Conservation (phyloP, 2,329 filamentous ascomycete species). For the Botrytis cinerea region DNA sequence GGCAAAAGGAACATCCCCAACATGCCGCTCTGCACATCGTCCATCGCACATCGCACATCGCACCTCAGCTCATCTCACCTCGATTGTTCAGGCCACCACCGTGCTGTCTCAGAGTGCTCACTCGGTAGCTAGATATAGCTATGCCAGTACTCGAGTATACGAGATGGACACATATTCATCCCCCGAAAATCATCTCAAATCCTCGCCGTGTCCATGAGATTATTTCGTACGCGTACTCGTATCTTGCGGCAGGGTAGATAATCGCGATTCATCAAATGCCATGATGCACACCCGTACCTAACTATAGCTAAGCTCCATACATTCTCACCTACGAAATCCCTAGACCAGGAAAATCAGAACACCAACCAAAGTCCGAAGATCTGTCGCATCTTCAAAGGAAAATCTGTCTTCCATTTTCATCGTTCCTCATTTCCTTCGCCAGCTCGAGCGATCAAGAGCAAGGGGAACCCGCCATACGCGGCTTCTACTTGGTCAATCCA, state of each 20-base stretch:
- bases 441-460: not conserved
- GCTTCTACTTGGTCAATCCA: slow-evolving; percentile 4
- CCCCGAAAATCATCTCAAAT: not conserved
- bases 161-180: not conserved
- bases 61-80: not conserved
- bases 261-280: not conserved
- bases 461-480: not conserved
- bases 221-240: not conserved
- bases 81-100: not conserved
- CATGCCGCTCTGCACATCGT: slow-evolving; percentile 1
- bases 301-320: not conserved
- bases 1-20: slow-evolving; percentile 4
- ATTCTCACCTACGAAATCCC: not conserved
- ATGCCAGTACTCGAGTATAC: not conserved
- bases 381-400: not conserved
- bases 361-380: not conserved
- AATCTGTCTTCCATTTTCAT: not conserved
- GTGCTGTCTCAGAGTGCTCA: not conserved
- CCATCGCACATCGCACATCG: no score
- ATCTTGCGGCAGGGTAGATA: no score
- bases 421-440: slow-evolving; percentile 2
- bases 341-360: not conserved
- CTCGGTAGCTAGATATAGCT: not conserved
- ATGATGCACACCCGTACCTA: not conserved
- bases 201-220: not conserved